Evolutionary conservation across 371 early-diverging fungal genomes (phyloP).

Genomic region (Rhizomucor pusillus): DNA sequence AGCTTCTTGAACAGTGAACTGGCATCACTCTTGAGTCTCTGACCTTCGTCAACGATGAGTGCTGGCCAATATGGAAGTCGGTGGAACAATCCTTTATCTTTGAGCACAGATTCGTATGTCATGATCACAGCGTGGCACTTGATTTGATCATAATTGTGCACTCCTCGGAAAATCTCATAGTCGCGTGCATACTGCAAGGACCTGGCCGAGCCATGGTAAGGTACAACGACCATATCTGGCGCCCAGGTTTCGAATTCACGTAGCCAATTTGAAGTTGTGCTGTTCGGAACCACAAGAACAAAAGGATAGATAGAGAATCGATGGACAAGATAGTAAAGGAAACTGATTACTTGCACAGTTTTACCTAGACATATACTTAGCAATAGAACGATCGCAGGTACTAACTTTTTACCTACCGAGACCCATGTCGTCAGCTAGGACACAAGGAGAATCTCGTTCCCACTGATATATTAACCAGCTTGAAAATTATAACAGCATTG

Average conservation of each 20-base stretch:
- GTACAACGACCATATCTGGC: slow-evolving; percentile 60
- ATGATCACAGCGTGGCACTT: slow-evolving; percentile 80
- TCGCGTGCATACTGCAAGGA: slow-evolving; percentile 55
- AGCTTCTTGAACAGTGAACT: slow-evolving; percentile 70
- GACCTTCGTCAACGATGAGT: slow-evolving; percentile 84
- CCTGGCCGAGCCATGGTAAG: slow-evolving; percentile 47
- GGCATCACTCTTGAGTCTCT: slow-evolving; percentile 80
- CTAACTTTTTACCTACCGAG: slow-evolving; percentile 57
- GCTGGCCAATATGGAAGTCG: slow-evolving; percentile 57
- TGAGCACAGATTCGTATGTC: slow-evolving; percentile 70
- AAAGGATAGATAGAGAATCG: slow-evolving; percentile 68
- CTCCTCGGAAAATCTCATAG: slow-evolving; percentile 59
- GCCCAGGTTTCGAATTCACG: slow-evolving; percentile 82
- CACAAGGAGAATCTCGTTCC: slow-evolving; percentile 56
- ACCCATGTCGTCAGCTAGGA: slow-evolving; percentile 96
- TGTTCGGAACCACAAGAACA: slow-evolving; percentile 83
- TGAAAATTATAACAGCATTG: slow-evolving; percentile 1
- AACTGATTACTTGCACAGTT: slow-evolving; percentile 85
- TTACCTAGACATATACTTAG: slow-evolving; percentile 51
- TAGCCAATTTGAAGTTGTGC: slow-evolving; percentile 80
- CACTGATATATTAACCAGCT: slow-evolving; percentile 79
- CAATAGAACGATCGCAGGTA: slow-evolving; percentile 71
- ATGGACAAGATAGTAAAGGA: slow-evolving; percentile 58
- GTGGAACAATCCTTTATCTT: slow-evolving; percentile 50
- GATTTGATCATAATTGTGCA: slow-evolving; percentile 24